Evolutionary conservation across 2,329 filamentous ascomycete species (phyloP), one percentile per base, ranked within the genome.

Genomic region (Hypoxylon sp.): DNA sequence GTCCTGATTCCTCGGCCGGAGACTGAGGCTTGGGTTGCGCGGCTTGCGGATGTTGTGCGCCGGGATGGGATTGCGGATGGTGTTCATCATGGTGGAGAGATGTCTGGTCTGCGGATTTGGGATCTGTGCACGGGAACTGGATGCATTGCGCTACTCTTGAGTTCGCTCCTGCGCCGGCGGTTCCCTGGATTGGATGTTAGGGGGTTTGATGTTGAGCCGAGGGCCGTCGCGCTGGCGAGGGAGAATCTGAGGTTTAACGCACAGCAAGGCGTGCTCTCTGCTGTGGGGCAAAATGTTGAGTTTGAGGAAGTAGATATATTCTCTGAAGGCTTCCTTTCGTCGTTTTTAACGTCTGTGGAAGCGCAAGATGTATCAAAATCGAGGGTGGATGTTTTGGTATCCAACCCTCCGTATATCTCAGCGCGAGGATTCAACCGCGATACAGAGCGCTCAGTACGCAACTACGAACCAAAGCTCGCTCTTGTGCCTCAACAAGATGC

Each of bases 381-480:
- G 6, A 11, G 12, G 21, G 43, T 79, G 69, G 86, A 95, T 55
- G 73, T 97, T 3, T 71, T 99, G 1, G 81, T 94, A 25, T 89
- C 89, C 1, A 99, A 99, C 65, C 94, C 94, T 11, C 94, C 94
- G 0, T 97, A 97, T 68, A 87, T 97, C 40, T 95, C 91, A 2
- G 73, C 77, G 0, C 60, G 67, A 27, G 82, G 81, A 5, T 91
- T 89, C 63, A 71, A 77, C 27, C 78, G 71, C 27, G 81, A 82
- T 12, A 91, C 88, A 1, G 76, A 79, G 1, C 81, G 85, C 17
- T 93, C 89, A 8, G 93, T 97, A 20, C 82, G 91, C 11, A 84
- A 84, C 34, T 91, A 84, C 67, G 94, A 99, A 71, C 94, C 94
- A 3, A 82, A 76, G 57, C 72, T 89, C 8, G 94, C 94, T 0